A percentile compares a stretch with the other conserved stretches of the same genome.
Conservation (phyloP, 2,329 filamentous ascomycete genomes). For the Diaporthe velutina region DNA sequence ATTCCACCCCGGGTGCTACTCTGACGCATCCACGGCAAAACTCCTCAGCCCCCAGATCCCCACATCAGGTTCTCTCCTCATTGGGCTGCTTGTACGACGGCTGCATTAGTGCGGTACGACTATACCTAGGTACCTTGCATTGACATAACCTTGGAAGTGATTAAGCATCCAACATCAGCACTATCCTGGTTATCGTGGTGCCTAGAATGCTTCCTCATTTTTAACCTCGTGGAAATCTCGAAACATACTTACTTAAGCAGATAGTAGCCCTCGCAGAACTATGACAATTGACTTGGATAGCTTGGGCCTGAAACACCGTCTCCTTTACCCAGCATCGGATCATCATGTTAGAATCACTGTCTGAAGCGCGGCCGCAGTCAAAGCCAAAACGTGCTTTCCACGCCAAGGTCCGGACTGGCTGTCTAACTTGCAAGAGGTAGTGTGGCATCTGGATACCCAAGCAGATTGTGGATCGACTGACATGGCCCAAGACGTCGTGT, state of each 20-base stretch:
- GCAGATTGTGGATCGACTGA: background rate
- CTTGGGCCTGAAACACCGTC: background rate
- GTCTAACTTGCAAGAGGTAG: conserved; percentile 16
- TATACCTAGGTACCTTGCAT: background rate
- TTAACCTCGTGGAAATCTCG: background rate
- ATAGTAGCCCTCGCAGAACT: no score
- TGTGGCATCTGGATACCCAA: background rate
- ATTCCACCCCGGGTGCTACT: background rate
- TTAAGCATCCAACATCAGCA: background rate
- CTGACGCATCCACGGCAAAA: background rate
- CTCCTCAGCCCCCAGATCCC: no score
- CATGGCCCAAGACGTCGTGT: background rate
- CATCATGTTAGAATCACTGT: background rate
- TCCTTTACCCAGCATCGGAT: background rate
- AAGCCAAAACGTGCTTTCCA: conserved; percentile 8
- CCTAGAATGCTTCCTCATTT: background rate
- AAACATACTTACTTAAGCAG: background rate
- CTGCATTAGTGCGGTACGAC: background rate
- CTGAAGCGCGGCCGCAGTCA: background rate
- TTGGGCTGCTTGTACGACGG: background rate
- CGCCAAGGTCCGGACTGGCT: background rate
- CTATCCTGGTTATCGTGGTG: background rate
- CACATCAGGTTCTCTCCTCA: background rate
- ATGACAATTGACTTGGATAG: background rate
- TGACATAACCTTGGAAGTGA: background rate